A percentile compares a stretch with the other conserved stretches of the same genome.
These are phyloP conservation scores for Eremochloa ophiuroides DNA, from an alignment of 176 grass and related monocot species.

Conservation along the genomic window DNA sequence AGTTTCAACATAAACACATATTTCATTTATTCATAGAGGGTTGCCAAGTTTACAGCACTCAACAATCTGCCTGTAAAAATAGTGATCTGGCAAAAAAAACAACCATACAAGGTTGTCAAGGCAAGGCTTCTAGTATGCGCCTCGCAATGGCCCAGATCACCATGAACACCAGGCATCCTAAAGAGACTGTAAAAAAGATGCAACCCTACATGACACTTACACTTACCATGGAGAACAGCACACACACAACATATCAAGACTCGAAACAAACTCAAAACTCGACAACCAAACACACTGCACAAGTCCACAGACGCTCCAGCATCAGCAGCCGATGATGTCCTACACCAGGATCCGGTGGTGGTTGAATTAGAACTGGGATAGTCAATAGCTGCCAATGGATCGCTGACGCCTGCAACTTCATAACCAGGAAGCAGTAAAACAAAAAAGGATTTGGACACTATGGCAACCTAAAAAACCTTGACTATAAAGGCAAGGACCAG, in stretches of 20 bases:
- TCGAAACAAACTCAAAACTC: conserved; percentile 34
- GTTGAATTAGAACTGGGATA: conserved; percentile 1
- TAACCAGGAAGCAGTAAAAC: conserved; percentile 38
- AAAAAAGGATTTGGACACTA: conserved; percentile 32
- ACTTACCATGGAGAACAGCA: conserved; percentile 28
- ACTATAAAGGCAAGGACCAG: conserved; percentile 48
- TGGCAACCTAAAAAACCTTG: conserved; percentile 55
- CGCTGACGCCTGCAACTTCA: conserved; percentile 24
- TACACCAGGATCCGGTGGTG: neutral
- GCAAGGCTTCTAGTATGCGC: conserved; percentile 52
- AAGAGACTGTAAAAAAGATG: conserved; percentile 81
- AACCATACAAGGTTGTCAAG: conserved; percentile 75
- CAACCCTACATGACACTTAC: conserved; percentile 52
- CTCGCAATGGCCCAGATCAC: conserved; percentile 48
- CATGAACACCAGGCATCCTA: conserved; percentile 60
- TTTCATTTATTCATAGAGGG: conserved; percentile 59
- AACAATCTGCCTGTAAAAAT: conserved; percentile 64
- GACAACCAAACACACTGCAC: conserved; percentile 37
- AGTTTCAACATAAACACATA: conserved; percentile 37
- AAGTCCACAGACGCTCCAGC: conserved; percentile 24
- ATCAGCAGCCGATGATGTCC: neutral
- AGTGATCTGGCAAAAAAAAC: conserved; percentile 71
- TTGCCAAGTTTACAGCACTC: conserved; percentile 67
- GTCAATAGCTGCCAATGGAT: conserved; percentile 20
- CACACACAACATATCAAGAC: conserved; percentile 30